Base-by-base conservation (phyloP, 1,284 basidiomycete genomes). In the Ceratobasidium theobromae region DNA sequence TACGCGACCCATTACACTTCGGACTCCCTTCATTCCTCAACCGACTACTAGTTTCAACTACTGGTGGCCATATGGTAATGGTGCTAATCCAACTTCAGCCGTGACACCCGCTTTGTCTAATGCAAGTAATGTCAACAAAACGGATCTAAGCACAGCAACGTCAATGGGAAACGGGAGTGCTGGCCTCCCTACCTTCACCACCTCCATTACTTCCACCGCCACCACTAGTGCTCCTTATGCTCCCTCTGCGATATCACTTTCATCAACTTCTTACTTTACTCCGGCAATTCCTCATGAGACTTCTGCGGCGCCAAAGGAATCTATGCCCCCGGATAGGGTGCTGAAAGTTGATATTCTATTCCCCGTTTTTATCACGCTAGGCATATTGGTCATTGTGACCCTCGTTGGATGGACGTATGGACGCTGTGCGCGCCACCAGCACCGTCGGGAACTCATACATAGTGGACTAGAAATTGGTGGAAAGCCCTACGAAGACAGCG, bases 31-130 rank as follows among this genome's bases (percentile, higher is more conserved):
- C 3, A 25, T 38, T 1, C 46, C 33, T 18, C 58, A 62, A 27
- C 25, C 48, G n/a, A 62, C 43, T 12, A 33, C 58, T n/a, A 62
- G 58, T 16, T 48, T 62, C 48, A 41, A 62, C 35, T 62, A 62
- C 18, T 62, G 58, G 58, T 62, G 58, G 58, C 58, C 58, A 8
- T 62, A 62, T 41, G 58, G 58, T 12, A 62, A 62, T 41, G 58
- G 58, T 40, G 58, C 51, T 35, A 52, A 62, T 25, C 58, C 58
- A 12, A 62, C 58, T 16, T 6, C 30, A 8, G 41, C 58, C 12
- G 53, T 33, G 1, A 49, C 58, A 38, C 21, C 35, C 18, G 46
- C 18, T 45, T 21, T 21, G 43, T 6, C 43, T 21, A 45, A 6
- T 11, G 18, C 9, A 11, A 21, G 12, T 21, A 21, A 11, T 6